Percentiles rank a stretch among this genome's conserved stretches.
These are phyloP conservation scores for Xylogone sp. DNA, from an alignment of 2,329 filamentous ascomycete genomes.

Conservation along the genomic window DNA sequence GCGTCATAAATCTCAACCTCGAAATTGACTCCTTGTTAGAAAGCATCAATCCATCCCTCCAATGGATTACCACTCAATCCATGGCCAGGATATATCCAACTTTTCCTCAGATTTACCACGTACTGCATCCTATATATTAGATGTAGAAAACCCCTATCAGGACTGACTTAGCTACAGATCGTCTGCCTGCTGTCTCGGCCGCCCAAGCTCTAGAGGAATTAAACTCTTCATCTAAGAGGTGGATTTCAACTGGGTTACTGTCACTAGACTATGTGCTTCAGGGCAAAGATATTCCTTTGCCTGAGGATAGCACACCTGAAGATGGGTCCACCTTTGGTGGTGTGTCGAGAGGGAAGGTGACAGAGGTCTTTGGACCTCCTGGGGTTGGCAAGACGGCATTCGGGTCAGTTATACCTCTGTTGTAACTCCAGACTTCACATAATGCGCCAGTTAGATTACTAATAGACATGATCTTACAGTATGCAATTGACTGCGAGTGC, in stretches of 20 bases:
- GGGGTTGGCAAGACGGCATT: slow-evolving; percentile 82
- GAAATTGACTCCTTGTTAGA: not conserved
- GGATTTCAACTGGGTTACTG: slow-evolving; percentile 52
- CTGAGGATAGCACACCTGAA: slow-evolving; percentile 1
- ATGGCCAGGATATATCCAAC: slow-evolving; percentile 57
- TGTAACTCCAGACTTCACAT: not conserved
- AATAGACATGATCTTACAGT: slow-evolving; percentile 39
- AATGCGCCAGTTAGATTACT: too few relatives aligned
- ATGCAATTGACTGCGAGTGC: slow-evolving; percentile 66
- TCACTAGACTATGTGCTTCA: slow-evolving; percentile 48
- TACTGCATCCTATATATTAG: too few relatives aligned
- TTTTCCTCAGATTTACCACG: slow-evolving; percentile 37
- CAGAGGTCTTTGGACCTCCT: slow-evolving; percentile 84
- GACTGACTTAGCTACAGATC: slow-evolving; percentile 46
- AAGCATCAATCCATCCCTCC: not conserved
- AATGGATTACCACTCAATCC: slow-evolving; percentile 58
- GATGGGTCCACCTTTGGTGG: slow-evolving; percentile 42
- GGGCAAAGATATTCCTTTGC: slow-evolving; percentile 15
- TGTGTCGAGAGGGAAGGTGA: slow-evolving; percentile 71
- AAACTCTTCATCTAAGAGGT: slow-evolving; percentile 43
- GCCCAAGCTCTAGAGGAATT: slow-evolving; percentile 66
- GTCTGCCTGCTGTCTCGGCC: slow-evolving; percentile 72
- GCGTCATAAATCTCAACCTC: not conserved
- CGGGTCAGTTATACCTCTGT: slow-evolving; percentile 34
- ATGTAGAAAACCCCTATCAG: slow-evolving; percentile 9